Evolutionary conservation across 2,329 filamentous ascomycete genomes (phyloP).

Genomic region (Fonsecaea multimorphosa): DNA sequence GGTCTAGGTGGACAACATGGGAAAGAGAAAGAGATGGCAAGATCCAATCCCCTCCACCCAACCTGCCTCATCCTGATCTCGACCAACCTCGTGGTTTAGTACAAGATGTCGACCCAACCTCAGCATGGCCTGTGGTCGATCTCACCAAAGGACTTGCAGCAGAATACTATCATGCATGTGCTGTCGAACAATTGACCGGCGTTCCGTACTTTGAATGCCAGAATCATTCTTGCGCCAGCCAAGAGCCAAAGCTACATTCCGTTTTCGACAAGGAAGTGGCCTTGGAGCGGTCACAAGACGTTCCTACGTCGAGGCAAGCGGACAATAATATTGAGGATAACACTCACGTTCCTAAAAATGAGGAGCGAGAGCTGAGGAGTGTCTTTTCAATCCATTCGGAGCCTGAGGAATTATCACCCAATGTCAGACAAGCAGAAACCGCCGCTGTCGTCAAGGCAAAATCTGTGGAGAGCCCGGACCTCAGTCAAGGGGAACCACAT

Average conservation of each 20-base stretch:
- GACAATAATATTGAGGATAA: neutral
- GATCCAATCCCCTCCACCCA: neutral
- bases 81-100: neutral
- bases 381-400: constrained; percentile 33
- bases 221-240: constrained; percentile 49
- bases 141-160: constrained; percentile 35
- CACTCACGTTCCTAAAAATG: neutral
- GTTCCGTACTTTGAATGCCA: constrained; percentile 52
- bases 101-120: neutral
- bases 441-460: constrained; percentile 41
- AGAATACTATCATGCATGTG: constrained; percentile 49
- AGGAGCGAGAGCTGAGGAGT: constrained; percentile 20
- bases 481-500: neutral
- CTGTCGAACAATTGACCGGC: constrained; percentile 51
- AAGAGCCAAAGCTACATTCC: constrained; percentile 34
- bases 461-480: constrained; percentile 27
- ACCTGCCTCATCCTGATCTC: neutral
- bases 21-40: constrained; percentile 31
- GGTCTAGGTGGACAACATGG: constrained; percentile 40
- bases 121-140: neutral
- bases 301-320: neutral
- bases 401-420: constrained; percentile 41
- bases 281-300: neutral
- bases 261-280: constrained; percentile 26
- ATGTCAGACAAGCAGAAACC: constrained; percentile 42